Percentiles rank a stretch among this genome's conserved stretches.
These are phyloP conservation scores for Magnaporthiopsis incrustans DNA, from an alignment of 2,329 filamentous ascomycete species.

Conservation along the genomic window DNA sequence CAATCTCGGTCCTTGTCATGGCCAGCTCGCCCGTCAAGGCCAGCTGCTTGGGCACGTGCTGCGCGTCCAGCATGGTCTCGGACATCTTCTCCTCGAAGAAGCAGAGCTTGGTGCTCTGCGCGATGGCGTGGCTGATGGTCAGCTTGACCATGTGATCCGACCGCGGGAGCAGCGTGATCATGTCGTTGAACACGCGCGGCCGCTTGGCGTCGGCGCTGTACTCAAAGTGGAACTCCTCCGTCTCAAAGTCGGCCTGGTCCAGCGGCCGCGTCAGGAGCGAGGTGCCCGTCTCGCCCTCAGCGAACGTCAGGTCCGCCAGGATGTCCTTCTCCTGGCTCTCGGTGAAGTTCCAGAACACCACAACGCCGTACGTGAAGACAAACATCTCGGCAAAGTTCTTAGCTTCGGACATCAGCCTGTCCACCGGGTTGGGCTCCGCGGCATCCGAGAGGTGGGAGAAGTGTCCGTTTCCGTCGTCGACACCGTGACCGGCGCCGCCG, in stretches of 20 bases:
- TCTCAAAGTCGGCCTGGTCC: conserved; percentile 88
- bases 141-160: conserved; percentile 98
- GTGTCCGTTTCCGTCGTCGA: not conserved
- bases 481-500: conserved; percentile 18
- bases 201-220: conserved; percentile 81
- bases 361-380: conserved; percentile 93
- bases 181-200: conserved; percentile 94
- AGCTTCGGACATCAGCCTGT: conserved; percentile 59
- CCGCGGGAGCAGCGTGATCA: conserved; percentile 90
- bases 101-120: conserved; percentile 91
- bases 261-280: conserved; percentile 72
- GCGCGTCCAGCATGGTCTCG: conserved; percentile 84
- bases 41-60: conserved; percentile 82
- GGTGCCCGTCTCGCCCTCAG: conserved; percentile 53
- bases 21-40: conserved; percentile 85
- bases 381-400: conserved; percentile 91
- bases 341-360: conserved; percentile 98
- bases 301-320: conserved; percentile 88
- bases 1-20: conserved; percentile 86
- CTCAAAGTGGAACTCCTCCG: conserved; percentile 97
- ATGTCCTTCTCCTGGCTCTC: conserved; percentile 94
- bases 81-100: conserved; percentile 97
- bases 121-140: conserved; percentile 94
- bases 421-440: conserved; percentile 40
- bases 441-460: conserved; percentile 8